Evolutionary conservation across 768 basidiomycete genomes (phyloP), one percentile per base, ranked within the genome.

Genomic region (Dendrothele bispora): DNA sequence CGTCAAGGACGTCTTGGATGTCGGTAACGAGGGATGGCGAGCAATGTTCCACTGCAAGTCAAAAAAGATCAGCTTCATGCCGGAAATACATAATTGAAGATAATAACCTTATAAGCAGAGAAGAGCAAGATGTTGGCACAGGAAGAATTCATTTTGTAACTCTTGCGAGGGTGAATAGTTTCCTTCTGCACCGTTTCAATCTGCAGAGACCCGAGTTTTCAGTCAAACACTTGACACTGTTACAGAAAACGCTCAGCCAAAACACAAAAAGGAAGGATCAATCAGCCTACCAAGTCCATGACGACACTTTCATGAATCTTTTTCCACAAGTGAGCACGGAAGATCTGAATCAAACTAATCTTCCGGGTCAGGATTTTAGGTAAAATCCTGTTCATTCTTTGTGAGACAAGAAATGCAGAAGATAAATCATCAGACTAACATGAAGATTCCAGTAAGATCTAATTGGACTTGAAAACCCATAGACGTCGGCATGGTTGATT

Each of bases 71-170:
- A 43, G 29, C 14, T n/a, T 22, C 3, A 11, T n/a, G n/a, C n/a
- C n/a, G n/a, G n/a, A n/a, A n/a, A n/a, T n/a, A n/a, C n/a, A n/a
- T n/a, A n/a, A n/a, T n/a, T n/a, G n/a, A n/a, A n/a, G n/a, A n/a
- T 10, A 65, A 5, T 53, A n/a, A 78, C 81, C 75, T 92, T 93
- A 67, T 91, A 90, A 1, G 90, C 88, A 10, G 94, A 95, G 81
- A 99, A 98, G 40, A 99, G 77, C 20, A 99, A 75, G 61, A 99
- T 95, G 61, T 99, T 95, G 45, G 95, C 95, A 55, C 95, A 97
- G 17, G 94, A 95, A 7, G 93, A 95, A 72, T 99, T 99, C 97
- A 99, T 98, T 82, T 99, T 99, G 82, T 99, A 99, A 76, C 92
- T 95, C 78, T 98, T 98, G 70, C 95, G 89, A 57, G 95, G 95